Conservation (phyloP, 345 rosid species). For the Citrus sp. region DNA sequence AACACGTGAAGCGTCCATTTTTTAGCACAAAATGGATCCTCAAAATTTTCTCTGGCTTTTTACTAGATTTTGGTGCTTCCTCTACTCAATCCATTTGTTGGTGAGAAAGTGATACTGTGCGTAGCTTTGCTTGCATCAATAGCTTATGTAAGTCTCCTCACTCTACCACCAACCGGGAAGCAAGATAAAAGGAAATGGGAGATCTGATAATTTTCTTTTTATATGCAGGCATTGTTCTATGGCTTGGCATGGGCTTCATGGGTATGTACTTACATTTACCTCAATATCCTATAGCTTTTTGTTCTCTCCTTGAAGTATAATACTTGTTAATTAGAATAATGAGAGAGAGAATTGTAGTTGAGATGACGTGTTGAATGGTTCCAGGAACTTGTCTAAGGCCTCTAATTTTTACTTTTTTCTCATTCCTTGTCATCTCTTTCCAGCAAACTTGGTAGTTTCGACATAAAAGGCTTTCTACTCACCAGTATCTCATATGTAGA, state of each 20-base stretch:
- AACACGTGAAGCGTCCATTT: neutral
- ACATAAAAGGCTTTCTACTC: no score
- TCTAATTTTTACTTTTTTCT: no score
- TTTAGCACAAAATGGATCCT: neutral
- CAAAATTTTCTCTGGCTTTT: neutral
- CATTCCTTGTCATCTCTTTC: no score
- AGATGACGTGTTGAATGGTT: neutral
- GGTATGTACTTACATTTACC: constrained; percentile 29
- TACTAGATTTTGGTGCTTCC: constrained; percentile 50
- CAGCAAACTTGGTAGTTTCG: no score
- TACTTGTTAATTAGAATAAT: neutral
- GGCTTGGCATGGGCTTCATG: constrained; percentile 60
- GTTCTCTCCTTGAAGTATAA: neutral
- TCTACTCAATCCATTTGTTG: constrained; percentile 40
- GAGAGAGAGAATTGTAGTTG: neutral
- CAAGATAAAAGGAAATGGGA: neutral
- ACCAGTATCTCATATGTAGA: neutral
- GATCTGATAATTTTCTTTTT: neutral
- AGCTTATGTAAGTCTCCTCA: constrained; percentile 42
- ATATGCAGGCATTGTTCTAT: constrained; percentile 44
- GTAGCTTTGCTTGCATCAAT: constrained; percentile 46
- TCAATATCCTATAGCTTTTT: neutral
- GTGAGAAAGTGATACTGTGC: constrained; percentile 45
- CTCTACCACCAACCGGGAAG: neutral
- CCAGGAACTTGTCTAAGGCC: no score